Conservation (phyloP, 345 rosid species). For the Syzygium grande region DNA sequence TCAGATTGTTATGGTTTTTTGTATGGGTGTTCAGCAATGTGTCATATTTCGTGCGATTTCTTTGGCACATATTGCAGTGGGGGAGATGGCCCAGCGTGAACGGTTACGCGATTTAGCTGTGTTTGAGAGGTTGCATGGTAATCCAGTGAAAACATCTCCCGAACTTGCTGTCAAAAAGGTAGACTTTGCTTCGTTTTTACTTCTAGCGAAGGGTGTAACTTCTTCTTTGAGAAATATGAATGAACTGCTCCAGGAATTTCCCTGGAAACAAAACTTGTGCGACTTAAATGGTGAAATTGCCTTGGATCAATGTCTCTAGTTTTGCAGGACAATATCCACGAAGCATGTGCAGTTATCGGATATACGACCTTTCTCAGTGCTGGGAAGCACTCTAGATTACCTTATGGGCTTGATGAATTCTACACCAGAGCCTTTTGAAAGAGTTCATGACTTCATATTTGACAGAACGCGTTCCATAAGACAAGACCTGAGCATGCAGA, state of each 20-base stretch:
- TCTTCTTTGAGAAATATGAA: neutral
- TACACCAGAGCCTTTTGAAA: constrained; percentile 58
- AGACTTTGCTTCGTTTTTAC: neutral
- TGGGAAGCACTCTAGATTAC: constrained; percentile 66
- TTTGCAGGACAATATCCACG: constrained; percentile 83
- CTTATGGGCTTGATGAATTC: constrained; percentile 59
- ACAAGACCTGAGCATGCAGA: constrained; percentile 92
- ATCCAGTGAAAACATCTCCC: constrained; percentile 58
- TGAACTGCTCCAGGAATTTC: neutral
- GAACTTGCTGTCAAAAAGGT: constrained; percentile 88
- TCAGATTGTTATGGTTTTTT: neutral
- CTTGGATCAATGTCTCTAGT: constrained; percentile 29
- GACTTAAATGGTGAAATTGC: neutral
- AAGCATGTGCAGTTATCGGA: constrained; percentile 45
- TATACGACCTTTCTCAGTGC: constrained; percentile 65
- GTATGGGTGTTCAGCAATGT: neutral
- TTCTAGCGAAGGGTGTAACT: neutral
- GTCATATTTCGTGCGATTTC: neutral
- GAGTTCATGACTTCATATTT: constrained; percentile 83
- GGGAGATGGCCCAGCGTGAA: constrained; percentile 69
- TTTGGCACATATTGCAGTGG: constrained; percentile 19
- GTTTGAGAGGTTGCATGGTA: constrained; percentile 79
- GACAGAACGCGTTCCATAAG: constrained; percentile 93
- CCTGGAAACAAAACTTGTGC: neutral
- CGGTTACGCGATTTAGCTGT: constrained; percentile 66